Percentiles rank a stretch among this genome's conserved stretches.
phyloP scores from a whole-genome alignment of 164 flowering plant genomes.

The Vitis labrusca region DNA sequence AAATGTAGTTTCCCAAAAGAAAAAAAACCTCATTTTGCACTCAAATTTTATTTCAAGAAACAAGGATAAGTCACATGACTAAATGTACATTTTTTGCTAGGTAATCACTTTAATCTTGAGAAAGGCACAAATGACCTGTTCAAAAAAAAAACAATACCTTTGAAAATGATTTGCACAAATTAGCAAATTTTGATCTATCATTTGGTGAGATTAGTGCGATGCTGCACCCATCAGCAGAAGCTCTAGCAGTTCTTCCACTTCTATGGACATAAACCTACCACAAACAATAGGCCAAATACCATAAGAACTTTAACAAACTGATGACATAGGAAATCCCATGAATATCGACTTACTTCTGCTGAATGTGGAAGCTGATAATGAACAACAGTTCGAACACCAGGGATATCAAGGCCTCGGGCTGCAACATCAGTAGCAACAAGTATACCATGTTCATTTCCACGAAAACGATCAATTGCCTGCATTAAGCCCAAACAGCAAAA shows the following conservation, averaged over 20 bases:
- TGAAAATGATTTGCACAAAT: slow-evolving; percentile 85
- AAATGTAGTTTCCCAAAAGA: too few relatives aligned
- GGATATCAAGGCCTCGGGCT: slow-evolving; percentile 94
- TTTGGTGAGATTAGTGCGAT: slow-evolving; percentile 81
- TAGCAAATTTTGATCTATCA: slow-evolving; percentile 79
- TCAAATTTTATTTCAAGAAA: not conserved
- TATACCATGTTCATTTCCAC: slow-evolving; percentile 66
- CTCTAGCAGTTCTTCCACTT: slow-evolving; percentile 99
- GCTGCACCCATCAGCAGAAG: slow-evolving; percentile 90
- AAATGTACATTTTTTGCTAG: not conserved
- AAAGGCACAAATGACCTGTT: not conserved
- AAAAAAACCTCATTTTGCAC: not conserved
- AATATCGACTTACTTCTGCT: slow-evolving; percentile 63
- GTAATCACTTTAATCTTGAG: not conserved
- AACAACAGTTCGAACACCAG: slow-evolving; percentile 88
- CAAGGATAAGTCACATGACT: not conserved
- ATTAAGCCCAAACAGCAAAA: not conserved
- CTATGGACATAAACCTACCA: slow-evolving; percentile 89
- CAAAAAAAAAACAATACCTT: slow-evolving; percentile 50
- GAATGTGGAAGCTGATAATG: slow-evolving; percentile 98
- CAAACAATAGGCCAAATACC: slow-evolving; percentile 7
- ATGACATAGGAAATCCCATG: not conserved
- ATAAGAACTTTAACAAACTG: not conserved
- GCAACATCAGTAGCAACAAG: slow-evolving; percentile 97
- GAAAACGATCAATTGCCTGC: slow-evolving; percentile 93